Conservation (phyloP, 306 rosid species). For the Macrotyloma uniflorum region DNA sequence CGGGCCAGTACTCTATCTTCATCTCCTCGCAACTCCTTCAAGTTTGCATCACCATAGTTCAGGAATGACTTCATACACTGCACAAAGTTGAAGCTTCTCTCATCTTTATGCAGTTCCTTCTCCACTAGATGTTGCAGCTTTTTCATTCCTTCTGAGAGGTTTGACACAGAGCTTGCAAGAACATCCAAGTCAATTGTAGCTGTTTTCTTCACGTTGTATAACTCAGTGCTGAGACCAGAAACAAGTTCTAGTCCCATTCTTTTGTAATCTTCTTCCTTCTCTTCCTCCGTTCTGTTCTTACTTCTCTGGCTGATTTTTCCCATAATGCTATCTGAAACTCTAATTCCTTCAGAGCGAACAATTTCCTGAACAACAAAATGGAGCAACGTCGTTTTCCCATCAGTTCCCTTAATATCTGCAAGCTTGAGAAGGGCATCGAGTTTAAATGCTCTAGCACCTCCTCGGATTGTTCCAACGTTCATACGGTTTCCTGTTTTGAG, state of each 20-base stretch:
- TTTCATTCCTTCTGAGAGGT: slow-evolving; percentile 63
- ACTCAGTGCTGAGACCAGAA: slow-evolving; percentile 83
- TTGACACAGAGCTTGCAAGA: slow-evolving; percentile 71
- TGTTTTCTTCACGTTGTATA: slow-evolving; percentile 85
- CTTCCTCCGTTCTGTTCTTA: slow-evolving; percentile 62
- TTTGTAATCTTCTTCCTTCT: slow-evolving; percentile 79
- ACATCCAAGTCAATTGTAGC: slow-evolving; percentile 86
- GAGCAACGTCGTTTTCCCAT: slow-evolving; percentile 86
- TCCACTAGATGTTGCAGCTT: slow-evolving; percentile 49
- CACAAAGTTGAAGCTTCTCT: slow-evolving; percentile 47
- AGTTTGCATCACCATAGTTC: slow-evolving; percentile 52
- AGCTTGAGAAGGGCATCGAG: slow-evolving; percentile 93
- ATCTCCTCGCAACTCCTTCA: slow-evolving; percentile 67
- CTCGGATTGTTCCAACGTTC: slow-evolving; percentile 96
- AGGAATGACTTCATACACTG: slow-evolving; percentile 54
- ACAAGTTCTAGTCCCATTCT: slow-evolving; percentile 91
- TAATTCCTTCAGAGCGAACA: slow-evolving; percentile 73
- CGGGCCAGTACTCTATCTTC: slow-evolving; percentile 65
- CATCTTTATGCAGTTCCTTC: slow-evolving; percentile 53
- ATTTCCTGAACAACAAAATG: slow-evolving; percentile 97
- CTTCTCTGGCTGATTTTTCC: slow-evolving; percentile 77
- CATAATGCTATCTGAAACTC: slow-evolving; percentile 93
- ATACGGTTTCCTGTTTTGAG: slow-evolving; percentile 94
- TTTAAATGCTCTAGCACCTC: slow-evolving; percentile 92
- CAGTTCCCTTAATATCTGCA: slow-evolving; percentile 89